Evolutionary conservation across 2,329 filamentous ascomycete genomes (phyloP).

Genomic region (Penicillium paneum): DNA sequence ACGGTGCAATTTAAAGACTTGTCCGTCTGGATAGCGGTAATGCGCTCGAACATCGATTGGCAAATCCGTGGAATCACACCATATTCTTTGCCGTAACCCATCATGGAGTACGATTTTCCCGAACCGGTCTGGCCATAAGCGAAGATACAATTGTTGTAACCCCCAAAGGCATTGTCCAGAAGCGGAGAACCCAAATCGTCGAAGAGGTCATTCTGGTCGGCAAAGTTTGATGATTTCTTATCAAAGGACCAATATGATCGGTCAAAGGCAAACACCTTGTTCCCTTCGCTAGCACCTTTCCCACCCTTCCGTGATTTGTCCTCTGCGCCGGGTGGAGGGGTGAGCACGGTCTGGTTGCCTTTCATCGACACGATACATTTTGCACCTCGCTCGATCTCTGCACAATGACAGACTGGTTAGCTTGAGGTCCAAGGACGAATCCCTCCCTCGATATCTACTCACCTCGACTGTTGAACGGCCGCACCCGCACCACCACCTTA

Average conservation of each 20-base stretch:
- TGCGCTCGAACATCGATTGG: slow-evolving; percentile 93
- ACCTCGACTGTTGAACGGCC: slow-evolving; percentile 96
- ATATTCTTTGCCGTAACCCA: slow-evolving; percentile 95
- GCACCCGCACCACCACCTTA: slow-evolving; percentile 96
- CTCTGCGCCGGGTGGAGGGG: slow-evolving; percentile 63
- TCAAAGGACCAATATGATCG: slow-evolving; percentile 98
- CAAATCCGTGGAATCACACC: slow-evolving; percentile 97
- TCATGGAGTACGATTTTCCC: slow-evolving; percentile 99
- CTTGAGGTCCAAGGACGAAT: slow-evolving; percentile 2
- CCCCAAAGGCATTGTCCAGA: slow-evolving; percentile 95
- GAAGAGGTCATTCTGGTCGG: slow-evolving; percentile 85
- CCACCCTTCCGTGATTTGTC: slow-evolving; percentile 50
- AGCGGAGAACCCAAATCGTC: slow-evolving; percentile 83
- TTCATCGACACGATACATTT: slow-evolving; percentile 99
- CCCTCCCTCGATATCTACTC: slow-evolving; percentile 27
- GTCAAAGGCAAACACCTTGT: slow-evolving; percentile 93
- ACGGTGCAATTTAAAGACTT: slow-evolving; percentile 82
- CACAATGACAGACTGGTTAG: slow-evolving; percentile 6
- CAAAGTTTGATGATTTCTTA: slow-evolving; percentile 74
- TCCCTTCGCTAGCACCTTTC: slow-evolving; percentile 65
- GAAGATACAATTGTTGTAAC: slow-evolving; percentile 99
- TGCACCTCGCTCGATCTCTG: slow-evolving; percentile 85
- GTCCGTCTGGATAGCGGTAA: slow-evolving; percentile 67
- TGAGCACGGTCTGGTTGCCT: slow-evolving; percentile 82
- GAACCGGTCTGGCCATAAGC: slow-evolving; percentile 98